These are phyloP conservation scores for Aspergillus saccharolyticus DNA, from an alignment of 495 filamentous ascomycete species.

Conservation along the genomic window DNA sequence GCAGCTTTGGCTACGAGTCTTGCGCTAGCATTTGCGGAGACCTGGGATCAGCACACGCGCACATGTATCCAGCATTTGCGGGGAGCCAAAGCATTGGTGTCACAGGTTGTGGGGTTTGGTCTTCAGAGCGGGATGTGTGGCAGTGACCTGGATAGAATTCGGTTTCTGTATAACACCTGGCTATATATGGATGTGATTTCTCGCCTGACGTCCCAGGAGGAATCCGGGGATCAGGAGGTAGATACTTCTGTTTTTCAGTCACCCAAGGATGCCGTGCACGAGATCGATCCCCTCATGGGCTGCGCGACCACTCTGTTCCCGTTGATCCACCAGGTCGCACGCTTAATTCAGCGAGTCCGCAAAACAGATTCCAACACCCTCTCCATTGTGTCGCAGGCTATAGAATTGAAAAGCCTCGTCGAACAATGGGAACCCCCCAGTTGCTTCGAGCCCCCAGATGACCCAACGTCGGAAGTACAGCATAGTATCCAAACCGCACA, in stretches of 20 bases:
- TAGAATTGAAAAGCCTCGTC: conserved; percentile 57
- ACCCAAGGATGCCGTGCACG: conserved; percentile 42
- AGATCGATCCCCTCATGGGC: conserved; percentile 74
- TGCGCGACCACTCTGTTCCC: conserved; percentile 70
- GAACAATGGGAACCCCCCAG: conserved; percentile 60
- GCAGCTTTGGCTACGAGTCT: conserved; percentile 70
- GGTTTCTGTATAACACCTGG: conserved; percentile 74
- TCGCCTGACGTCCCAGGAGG: conserved; percentile 62
- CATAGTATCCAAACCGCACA: conserved; percentile 69
- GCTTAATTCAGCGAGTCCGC: conserved; percentile 61
- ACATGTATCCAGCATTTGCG: conserved; percentile 70
- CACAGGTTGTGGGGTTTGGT: conserved; percentile 47
- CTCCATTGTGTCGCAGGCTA: conserved; percentile 58
- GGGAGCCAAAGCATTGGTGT: conserved; percentile 62
- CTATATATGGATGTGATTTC: conserved; percentile 82
- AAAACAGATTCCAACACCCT: conserved; percentile 54
- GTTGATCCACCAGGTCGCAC: conserved; percentile 64
- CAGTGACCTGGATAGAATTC: conserved; percentile 51
- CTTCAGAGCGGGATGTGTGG: conserved; percentile 26
- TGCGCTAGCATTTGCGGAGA: conserved; percentile 70
- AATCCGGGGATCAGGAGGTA: conserved; percentile 51
- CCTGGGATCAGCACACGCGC: conserved; percentile 71
- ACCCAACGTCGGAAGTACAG: conserved; percentile 58
- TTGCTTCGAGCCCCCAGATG: conserved; percentile 59
- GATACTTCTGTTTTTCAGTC: conserved; percentile 39